Evolutionary conservation across 75 land plant species (phyloP).

Genomic region (Pinus albicaulis): DNA sequence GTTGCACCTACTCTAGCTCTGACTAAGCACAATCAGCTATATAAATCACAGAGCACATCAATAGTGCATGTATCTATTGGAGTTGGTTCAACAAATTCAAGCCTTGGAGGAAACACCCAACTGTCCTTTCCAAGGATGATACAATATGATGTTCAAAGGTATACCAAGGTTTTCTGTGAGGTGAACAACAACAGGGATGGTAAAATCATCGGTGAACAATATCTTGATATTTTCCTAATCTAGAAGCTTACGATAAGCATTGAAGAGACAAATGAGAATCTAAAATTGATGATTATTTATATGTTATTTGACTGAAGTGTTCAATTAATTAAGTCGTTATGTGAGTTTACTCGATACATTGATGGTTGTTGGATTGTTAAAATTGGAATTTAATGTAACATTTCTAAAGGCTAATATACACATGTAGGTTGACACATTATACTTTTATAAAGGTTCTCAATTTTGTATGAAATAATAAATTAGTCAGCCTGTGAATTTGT

Average conservation of each 20-base stretch:
- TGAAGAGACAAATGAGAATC: neutral
- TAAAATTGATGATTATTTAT: neutral
- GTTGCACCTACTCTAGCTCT: constrained; percentile 20
- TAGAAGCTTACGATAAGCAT: constrained; percentile 92
- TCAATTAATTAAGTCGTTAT: neutral
- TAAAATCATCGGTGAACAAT: constrained; percentile 86
- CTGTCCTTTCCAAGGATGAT: constrained; percentile 81
- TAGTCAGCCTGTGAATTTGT: neutral
- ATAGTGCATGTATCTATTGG: constrained; percentile 16
- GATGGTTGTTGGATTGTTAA: neutral
- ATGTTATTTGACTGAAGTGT: neutral
- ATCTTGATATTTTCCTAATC: constrained; percentile 80
- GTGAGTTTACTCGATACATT: neutral
- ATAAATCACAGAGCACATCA: constrained; percentile 18
- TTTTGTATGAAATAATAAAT: neutral
- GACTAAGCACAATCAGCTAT: constrained; percentile 22
- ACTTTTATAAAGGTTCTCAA: neutral
- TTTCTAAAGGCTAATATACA: neutral
- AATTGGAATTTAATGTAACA: neutral
- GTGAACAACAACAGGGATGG: constrained; percentile 94
- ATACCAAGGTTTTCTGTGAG: constrained; percentile 66
- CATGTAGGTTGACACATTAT: neutral
- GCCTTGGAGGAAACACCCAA: constrained; percentile 22
- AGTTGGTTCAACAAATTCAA: constrained; percentile 19
- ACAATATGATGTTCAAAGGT: constrained; percentile 61